Conservation (phyloP, 352 stramenopile genomes). For the Salisapilia sapeloensis region DNA sequence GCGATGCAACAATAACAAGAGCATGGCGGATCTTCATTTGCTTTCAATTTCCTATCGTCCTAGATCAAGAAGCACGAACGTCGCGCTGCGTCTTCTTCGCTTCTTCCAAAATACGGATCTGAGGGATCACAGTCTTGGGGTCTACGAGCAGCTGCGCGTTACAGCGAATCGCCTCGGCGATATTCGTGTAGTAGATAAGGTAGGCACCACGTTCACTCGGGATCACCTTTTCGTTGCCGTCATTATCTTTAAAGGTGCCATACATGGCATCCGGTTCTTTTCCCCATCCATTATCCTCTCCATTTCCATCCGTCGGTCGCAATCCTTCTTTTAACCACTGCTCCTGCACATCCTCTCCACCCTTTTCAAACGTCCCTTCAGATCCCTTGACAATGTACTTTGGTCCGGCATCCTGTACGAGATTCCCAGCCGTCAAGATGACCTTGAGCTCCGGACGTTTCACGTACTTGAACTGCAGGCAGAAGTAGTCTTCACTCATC, state of each 20-base stretch:
- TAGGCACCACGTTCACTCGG: constrained; percentile 30
- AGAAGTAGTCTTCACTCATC: constrained; percentile 61
- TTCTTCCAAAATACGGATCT: constrained; percentile 60
- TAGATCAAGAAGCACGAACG: neutral
- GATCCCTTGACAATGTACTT: constrained; percentile 54
- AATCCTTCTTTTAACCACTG: constrained; percentile 30
- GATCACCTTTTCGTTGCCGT: constrained; percentile 9
- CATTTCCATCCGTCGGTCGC: constrained; percentile 21
- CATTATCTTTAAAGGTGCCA: constrained; percentile 14
- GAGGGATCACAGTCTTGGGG: constrained; percentile 22
- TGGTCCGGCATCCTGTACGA: constrained; percentile 31
- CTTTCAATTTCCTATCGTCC: neutral
- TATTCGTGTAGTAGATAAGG: constrained; percentile 53
- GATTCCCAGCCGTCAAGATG: constrained; percentile 46
- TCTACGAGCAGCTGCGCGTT: constrained; percentile 29
- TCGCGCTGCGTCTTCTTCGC: constrained; percentile 36
- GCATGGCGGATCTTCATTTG: too few species aligned
- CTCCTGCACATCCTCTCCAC: constrained; percentile 48
- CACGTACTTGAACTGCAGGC: constrained; percentile 41
- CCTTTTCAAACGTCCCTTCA: constrained; percentile 36
- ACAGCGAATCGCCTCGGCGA: constrained; percentile 35
- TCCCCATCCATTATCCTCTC: constrained; percentile 17
- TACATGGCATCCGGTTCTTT: constrained; percentile 23
- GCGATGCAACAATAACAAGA: too few species aligned
- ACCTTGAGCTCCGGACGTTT: constrained; percentile 22